Evolutionary conservation across 192 early-diverging fungal species (phyloP), one percentile per base, ranked within the genome.

Genomic region (Umbelopsis sp.): DNA sequence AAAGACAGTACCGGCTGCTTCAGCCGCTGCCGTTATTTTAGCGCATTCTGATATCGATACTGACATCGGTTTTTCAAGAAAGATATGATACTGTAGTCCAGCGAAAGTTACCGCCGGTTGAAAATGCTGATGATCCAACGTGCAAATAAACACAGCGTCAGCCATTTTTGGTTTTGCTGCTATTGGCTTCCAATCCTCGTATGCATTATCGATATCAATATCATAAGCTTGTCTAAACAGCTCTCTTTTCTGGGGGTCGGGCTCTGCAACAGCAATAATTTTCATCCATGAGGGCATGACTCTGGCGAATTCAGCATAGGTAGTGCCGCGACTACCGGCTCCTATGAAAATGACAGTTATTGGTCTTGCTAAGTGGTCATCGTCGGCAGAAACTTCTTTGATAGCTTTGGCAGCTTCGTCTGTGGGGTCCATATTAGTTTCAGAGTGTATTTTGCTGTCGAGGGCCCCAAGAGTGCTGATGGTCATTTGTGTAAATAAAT

Each of bases 61-160:
- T 2, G 90, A 81, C 86, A 91, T 87, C 9, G 90, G 90, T 66
- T 91, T 91, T 76, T 91, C 90, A 49, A 86, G 77, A 67, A 91
- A 58, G 22, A 91, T 87, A 65, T 89, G 81, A 70, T 89, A 89
- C 8, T 83, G 81, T 33, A 74, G 64, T 22, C 75, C 30, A 47
- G 86, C 85, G 72, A 91, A 81, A 11, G 67, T 75, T 9, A 86
- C 72, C 0, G 86, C 80, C 11, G 80, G 73, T 21, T 87, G 84
- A 11, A 65, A 72, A 61, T 91, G 87, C 15, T 74, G 27, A 22
- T 71, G 49, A 72, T 91, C 89, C 27, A 82, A 74, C 21, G 82
- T 79, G 52, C 81, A 78, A 35, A 84, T 82, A 44, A 85, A 65
- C 16, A 83, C 81, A 25, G 78, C 84, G 52, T 87, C 85, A 25